Base-by-base conservation (phyloP, 495 filamentous ascomycete species). In the Aspergillus olivimuriae region DNA sequence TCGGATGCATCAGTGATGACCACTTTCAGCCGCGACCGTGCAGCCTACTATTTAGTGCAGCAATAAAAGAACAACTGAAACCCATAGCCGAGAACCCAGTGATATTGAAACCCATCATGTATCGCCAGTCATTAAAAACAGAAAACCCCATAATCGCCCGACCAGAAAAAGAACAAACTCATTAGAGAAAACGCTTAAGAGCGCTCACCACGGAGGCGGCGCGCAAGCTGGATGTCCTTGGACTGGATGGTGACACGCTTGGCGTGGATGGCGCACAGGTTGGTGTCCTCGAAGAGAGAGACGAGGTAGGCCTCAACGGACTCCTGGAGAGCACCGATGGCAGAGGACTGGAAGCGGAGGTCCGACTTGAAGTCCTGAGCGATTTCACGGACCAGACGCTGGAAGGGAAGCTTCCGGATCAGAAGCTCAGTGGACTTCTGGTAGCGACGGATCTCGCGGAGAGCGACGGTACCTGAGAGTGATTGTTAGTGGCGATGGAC, bases 371-470 rank as follows among this genome's bases (percentile, higher is more conserved):
- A 99, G 77, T 99, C 92, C 73, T 99, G 92, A 38, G 92, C 92
- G 59, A 99, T 99, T 75, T 99, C 92, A 86, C 92, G 92, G 51
- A 99, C 92, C 63, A 99, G 80, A 77, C 92, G 94, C 83, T 99
- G 92, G 87, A 99, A 99, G 66, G 92, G 92, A 59, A 99, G 89
- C 88, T 99, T 99, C 83, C 92, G 92, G 83, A 99, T 99, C 60
- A 99, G 73, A 49, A 99, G 91, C 87, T 99, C 92, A 61, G 92
- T 99, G 57, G 89, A 95, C 83, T 99, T 99, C 83, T 99, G 92
- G 84, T 99, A 99, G 66, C 92, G 92, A 90, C 92, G 94, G 70
- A 99, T 99, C 80, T 99, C 92, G 91, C 92, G 92, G 60, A 99
- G 92, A 90, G 92, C 92, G 85, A 99, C 92, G 77, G 92, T 99